Percentiles rank a stretch among this genome's conserved stretches.
These are phyloP conservation scores for Fusarium buharicum DNA, from an alignment of 2,329 filamentous ascomycete genomes.

Conservation along the genomic window DNA sequence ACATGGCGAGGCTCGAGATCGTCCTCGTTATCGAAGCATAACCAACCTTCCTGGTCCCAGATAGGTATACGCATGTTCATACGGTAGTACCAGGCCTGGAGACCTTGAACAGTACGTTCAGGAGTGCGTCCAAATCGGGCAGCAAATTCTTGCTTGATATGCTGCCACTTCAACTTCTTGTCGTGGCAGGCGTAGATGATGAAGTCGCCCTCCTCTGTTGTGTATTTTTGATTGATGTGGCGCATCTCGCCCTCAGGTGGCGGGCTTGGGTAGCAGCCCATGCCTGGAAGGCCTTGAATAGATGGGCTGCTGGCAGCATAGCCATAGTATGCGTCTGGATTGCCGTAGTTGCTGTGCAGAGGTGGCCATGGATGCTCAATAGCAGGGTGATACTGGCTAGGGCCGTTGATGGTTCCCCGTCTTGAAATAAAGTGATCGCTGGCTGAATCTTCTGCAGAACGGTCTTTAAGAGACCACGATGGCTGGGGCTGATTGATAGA, in stretches of 20 bases:
- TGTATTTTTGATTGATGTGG: conserved; percentile 58
- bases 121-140: conserved; percentile 52
- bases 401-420: conserved; percentile 26
- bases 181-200: conserved; percentile 59
- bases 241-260: conserved; percentile 52
- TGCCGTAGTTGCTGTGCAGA: conserved; percentile 33
- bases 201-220: conserved; percentile 56
- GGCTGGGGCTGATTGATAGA: conserved; percentile 19
- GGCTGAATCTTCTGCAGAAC: conserved; percentile 15
- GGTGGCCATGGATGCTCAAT: conserved; percentile 34
- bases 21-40: conserved; percentile 54
- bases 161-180: conserved; percentile 56
- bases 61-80: conserved; percentile 56
- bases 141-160: conserved; percentile 54
- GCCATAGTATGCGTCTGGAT: conserved; percentile 38
- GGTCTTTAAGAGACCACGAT: conserved; percentile 32
- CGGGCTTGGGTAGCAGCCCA: conserved; percentile 51
- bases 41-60: conserved; percentile 54
- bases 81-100: conserved; percentile 58
- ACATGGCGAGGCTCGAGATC: conserved; percentile 52
- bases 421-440: conserved; percentile 22
- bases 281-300: conserved; percentile 32
- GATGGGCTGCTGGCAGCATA: conserved; percentile 42
- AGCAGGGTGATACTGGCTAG: conserved; percentile 34
- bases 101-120: conserved; percentile 53